Conservation (phyloP, 1,139 yeast species). For the Meyerozyma smithsonii region DNA sequence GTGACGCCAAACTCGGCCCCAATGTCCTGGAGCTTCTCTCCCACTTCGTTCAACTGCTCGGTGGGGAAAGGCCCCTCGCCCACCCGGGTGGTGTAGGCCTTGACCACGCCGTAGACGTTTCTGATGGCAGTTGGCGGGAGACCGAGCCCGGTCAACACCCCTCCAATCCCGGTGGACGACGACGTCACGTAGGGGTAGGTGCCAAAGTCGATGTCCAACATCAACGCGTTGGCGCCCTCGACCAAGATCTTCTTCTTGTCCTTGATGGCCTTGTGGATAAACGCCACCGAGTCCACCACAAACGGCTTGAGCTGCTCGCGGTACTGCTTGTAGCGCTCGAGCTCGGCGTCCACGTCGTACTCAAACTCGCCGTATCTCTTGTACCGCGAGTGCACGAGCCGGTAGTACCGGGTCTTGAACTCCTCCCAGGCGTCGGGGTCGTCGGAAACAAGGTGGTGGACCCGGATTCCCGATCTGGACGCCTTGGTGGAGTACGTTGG, state of each 20-base stretch:
- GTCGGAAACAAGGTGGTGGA: conserved; percentile 88
- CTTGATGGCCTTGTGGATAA: conserved; percentile 79
- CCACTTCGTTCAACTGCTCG: conserved; percentile 84
- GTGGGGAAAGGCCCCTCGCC: conserved; percentile 99
- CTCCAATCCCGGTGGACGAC: conserved; percentile 94
- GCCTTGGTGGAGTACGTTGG: conserved; percentile 98
- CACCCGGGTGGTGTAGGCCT: conserved; percentile 97
- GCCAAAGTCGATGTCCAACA: conserved; percentile 97
- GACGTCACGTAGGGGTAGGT: conserved; percentile 98
- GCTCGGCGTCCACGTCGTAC: conserved; percentile 76
- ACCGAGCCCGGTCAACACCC: conserved; percentile 96
- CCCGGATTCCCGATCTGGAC: conserved; percentile 93
- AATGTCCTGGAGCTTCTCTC: conserved; percentile 81
- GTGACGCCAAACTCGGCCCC: conserved; percentile 98
- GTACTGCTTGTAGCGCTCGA: conserved; percentile 68
- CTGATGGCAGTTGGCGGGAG: conserved; percentile 80
- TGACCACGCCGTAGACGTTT: conserved; percentile 90
- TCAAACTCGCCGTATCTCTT: conserved; percentile 93
- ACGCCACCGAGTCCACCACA: conserved; percentile 88
- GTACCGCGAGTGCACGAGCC: conserved; percentile 74
- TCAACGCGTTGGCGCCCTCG: conserved; percentile 98
- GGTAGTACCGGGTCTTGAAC: conserved; percentile 71
- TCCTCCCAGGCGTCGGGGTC: conserved; percentile 93
- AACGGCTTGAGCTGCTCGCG: conserved; percentile 77
- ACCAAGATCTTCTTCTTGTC: conserved; percentile 81